phyloP scores from a whole-genome alignment of 192 early-diverging fungal species.

The Ambispora gerdemannii region DNA sequence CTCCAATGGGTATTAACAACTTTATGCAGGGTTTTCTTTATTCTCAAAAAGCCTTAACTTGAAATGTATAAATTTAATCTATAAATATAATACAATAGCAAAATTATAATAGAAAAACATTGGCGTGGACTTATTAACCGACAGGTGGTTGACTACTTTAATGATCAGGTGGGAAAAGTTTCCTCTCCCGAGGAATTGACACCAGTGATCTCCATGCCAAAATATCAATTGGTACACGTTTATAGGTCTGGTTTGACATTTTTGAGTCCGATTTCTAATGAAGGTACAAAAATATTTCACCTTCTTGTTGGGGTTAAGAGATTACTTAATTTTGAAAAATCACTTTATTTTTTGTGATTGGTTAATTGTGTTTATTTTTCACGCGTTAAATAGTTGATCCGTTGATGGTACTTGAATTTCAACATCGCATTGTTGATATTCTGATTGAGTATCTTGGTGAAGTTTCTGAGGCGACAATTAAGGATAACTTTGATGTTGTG shows the following conservation, averaged over 20 bases:
- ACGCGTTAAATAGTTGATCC: conserved; percentile 59
- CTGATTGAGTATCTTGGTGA: conserved; percentile 80
- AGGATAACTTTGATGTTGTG: conserved; percentile 90
- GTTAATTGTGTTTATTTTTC: neutral
- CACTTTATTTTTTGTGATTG: too few species aligned
- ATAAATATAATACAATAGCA: conserved; percentile 34
- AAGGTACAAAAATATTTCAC: too few species aligned
- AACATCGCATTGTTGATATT: conserved; percentile 76
- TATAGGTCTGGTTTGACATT: conserved; percentile 72
- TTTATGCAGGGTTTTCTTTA: neutral
- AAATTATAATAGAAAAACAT: conserved; percentile 86
- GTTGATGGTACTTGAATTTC: conserved; percentile 79
- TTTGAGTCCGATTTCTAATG: conserved; percentile 67
- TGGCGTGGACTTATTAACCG: conserved; percentile 68
- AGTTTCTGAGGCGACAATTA: conserved; percentile 76
- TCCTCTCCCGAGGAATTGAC: conserved; percentile 60
- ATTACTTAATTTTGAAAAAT: neutral
- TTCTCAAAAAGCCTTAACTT: neutral
- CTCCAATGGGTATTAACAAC: conserved; percentile 49
- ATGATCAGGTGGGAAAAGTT: conserved; percentile 57
- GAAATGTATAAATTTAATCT: neutral
- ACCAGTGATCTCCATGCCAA: conserved; percentile 61
- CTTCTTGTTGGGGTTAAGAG: conserved; percentile 1
- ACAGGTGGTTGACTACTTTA: conserved; percentile 59
- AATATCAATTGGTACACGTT: conserved; percentile 64